phyloP scores from a whole-genome alignment of 768 basidiomycete genomes.

The Rhodotorula diobovata region DNA sequence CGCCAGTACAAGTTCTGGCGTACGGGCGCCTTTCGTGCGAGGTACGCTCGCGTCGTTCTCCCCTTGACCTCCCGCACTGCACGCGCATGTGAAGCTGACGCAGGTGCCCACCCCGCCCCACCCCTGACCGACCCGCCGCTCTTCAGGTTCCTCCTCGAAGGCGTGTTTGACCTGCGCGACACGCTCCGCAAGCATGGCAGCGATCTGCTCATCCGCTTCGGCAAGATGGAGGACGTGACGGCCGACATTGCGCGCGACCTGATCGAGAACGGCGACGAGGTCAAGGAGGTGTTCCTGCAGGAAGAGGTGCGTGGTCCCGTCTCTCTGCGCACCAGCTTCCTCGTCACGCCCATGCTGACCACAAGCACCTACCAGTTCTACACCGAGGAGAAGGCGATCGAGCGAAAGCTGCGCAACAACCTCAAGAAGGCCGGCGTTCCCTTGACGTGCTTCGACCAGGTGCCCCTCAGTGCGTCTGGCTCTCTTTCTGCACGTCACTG shows the following conservation, averaged over 20 bases:
- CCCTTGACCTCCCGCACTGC: constrained; percentile 16
- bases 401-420: constrained; percentile 8
- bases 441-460: constrained; percentile 28
- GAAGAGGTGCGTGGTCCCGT: constrained; percentile 45
- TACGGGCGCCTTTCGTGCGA: constrained; percentile 37
- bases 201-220: constrained; percentile 49
- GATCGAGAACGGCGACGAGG: constrained; percentile 42
- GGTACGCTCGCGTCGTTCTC: background rate
- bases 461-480: constrained; percentile 33
- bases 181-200: constrained; percentile 9
- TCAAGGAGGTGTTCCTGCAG: constrained; percentile 47
- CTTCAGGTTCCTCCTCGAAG: constrained; percentile 45
- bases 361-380: constrained; percentile 15
- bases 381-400: constrained; percentile 40
- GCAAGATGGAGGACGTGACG: constrained; percentile 48
- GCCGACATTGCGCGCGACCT: constrained; percentile 45
- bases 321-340: background rate
- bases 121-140: no score
- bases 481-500: constrained; percentile 16
- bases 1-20: constrained; percentile 42
- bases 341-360: background rate
- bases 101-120: no score
- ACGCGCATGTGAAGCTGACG: background rate
- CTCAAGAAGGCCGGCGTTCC: constrained; percentile 13
- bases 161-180: constrained; percentile 37